Conservation (phyloP, 2,329 filamentous ascomycete genomes). For the Albifimbria verrucaria region DNA sequence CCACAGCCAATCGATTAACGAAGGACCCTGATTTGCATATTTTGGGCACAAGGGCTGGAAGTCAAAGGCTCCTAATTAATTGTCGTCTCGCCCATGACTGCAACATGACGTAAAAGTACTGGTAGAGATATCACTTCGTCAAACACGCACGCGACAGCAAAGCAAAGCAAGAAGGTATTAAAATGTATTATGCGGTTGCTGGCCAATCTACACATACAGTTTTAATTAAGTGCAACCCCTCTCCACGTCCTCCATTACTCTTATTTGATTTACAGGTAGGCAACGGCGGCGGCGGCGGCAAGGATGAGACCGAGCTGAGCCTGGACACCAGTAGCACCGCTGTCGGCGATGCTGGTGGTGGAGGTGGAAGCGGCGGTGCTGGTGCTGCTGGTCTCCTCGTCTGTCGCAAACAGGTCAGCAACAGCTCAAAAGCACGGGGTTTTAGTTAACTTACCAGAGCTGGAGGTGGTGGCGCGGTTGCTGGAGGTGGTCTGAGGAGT, state of each 20-base stretch:
- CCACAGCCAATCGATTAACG: no score
- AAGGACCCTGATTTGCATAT: no score
- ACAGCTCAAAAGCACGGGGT: not conserved
- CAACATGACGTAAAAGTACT: no score
- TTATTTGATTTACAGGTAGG: slow-evolving; percentile 22
- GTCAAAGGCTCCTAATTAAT: no score
- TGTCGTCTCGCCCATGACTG: no score
- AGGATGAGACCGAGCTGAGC: slow-evolving; percentile 29
- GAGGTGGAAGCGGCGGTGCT: slow-evolving; percentile 2
- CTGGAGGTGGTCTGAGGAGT: not conserved
- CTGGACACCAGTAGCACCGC: slow-evolving; percentile 25
- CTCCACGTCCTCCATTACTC: slow-evolving; percentile 12
- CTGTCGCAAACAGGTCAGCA: not conserved
- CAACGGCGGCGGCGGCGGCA: slow-evolving; percentile 30
- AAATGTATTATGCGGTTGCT: not conserved
- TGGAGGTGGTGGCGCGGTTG: slow-evolving; percentile 1
- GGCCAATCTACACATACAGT: slow-evolving; percentile 6
- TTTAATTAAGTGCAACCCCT: slow-evolving; percentile 18
- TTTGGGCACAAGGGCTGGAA: no score
- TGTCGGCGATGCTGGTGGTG: slow-evolving; percentile 21
- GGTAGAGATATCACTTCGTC: not conserved
- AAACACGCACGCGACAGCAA: not conserved
- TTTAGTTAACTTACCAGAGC: not conserved
- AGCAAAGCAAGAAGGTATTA: not conserved
- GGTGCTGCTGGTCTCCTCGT: slow-evolving; percentile 7